Percentiles rank a stretch among this genome's conserved stretches.
phyloP scores from a whole-genome alignment of 2,329 filamentous ascomycete species.

The Polychaeton citri region DNA sequence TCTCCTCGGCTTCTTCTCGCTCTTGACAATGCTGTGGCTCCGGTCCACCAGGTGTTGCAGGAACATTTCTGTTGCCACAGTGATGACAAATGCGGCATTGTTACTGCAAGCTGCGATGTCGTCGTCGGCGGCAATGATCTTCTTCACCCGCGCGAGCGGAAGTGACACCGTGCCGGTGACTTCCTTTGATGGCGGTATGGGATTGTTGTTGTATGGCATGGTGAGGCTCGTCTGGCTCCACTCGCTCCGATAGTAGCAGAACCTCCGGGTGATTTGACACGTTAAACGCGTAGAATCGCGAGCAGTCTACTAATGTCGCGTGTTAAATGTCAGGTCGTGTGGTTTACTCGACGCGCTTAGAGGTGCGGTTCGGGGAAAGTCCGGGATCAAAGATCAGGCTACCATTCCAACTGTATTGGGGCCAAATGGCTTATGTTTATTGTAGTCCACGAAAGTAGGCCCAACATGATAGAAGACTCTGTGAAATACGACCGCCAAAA shows the following conservation, averaged over 20 bases:
- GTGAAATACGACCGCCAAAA: no score
- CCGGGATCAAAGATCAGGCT: no score
- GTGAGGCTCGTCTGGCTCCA: conserved; percentile 9
- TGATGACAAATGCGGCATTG: conserved; percentile 88
- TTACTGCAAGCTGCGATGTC: conserved; percentile 80
- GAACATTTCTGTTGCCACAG: conserved; percentile 89
- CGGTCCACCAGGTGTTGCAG: conserved; percentile 81
- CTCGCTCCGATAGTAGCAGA: background rate
- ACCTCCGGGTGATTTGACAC: background rate
- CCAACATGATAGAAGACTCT: no score
- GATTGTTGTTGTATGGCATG: conserved; percentile 86
- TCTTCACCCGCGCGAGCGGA: conserved; percentile 83
- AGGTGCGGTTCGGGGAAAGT: background rate
- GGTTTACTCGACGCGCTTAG: background rate
- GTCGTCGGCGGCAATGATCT: conserved; percentile 79
- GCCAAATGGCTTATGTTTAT: no score
- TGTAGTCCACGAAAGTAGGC: no score
- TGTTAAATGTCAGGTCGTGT: no score
- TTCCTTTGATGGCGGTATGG: conserved; percentile 68
- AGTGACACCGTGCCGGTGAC: conserved; percentile 74
- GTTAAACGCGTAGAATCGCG: no score
- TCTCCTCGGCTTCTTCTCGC: conserved; percentile 79
- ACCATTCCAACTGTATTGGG: no score
- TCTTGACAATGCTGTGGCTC: conserved; percentile 74
- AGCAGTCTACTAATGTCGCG: no score